Evolutionary conservation across 805 yeast species (phyloP).

Genomic region (Candida alai): DNA sequence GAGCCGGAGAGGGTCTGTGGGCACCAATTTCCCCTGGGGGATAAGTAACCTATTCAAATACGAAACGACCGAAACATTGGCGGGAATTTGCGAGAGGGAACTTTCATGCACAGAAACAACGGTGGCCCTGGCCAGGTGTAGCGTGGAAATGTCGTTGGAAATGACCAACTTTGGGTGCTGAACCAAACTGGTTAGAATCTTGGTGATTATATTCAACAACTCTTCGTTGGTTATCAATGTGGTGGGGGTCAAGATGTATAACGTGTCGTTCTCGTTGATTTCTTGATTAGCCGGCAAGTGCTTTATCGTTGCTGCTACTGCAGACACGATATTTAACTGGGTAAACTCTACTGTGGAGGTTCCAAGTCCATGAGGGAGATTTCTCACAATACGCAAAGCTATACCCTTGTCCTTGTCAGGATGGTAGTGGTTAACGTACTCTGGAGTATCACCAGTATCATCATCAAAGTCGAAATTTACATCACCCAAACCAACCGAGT

Average conservation of each 20-base stretch:
- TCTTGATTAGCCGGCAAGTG: conserved; percentile 41
- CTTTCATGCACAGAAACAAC: conserved; percentile 19
- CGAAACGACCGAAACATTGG: background rate
- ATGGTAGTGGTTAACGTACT: conserved; percentile 28
- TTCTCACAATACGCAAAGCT: conserved; percentile 23
- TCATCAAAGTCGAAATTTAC: conserved; percentile 6
- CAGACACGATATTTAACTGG: conserved; percentile 50
- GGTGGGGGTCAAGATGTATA: conserved; percentile 18
- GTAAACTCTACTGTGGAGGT: conserved; percentile 31
- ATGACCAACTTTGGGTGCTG: conserved; percentile 24
- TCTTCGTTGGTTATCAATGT: conserved; percentile 18
- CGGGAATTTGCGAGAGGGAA: background rate
- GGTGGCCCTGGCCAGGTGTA: conserved; percentile 20
- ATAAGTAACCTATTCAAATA: background rate
- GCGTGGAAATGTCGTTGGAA: conserved; percentile 5
- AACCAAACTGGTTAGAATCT: conserved; percentile 38
- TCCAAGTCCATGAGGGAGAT: conserved; percentile 6
- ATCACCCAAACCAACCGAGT: conserved; percentile 1
- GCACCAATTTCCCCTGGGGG: conserved; percentile 1
- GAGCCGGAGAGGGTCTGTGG: conserved; percentile 1
- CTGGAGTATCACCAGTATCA: conserved; percentile 1
- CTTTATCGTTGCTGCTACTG: conserved; percentile 49
- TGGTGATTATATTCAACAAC: conserved; percentile 28
- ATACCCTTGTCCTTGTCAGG: conserved; percentile 35
- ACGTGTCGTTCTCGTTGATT: conserved; percentile 22